These are phyloP conservation scores for Cordyceps sp. DNA, from an alignment of 2,329 filamentous ascomycete genomes.

Conservation along the genomic window DNA sequence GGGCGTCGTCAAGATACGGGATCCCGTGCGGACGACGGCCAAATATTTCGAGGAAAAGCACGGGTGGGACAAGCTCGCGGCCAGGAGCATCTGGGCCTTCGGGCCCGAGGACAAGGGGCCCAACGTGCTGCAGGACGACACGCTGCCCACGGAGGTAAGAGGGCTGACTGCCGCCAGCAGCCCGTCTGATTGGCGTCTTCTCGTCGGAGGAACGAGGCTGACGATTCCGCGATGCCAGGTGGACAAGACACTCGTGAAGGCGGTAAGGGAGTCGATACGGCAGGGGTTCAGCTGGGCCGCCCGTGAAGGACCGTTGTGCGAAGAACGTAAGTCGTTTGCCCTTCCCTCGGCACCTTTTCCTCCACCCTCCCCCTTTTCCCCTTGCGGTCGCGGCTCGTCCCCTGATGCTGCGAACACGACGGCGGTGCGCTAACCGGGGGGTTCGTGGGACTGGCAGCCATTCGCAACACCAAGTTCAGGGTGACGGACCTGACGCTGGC, in stretches of 20 bases:
- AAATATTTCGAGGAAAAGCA: constrained; percentile 97
- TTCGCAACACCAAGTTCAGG: constrained; percentile 95
- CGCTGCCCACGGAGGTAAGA: constrained; percentile 66
- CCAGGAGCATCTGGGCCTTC: constrained; percentile 95
- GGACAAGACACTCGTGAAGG: constrained; percentile 77
- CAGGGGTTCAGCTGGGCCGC: constrained; percentile 97
- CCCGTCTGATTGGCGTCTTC: too few relatives aligned
- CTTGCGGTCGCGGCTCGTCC: too few relatives aligned
- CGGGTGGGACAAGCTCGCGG: constrained; percentile 89
- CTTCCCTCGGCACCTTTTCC: too few relatives aligned
- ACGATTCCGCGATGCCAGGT: constrained; percentile 32
- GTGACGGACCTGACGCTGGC: constrained; percentile 82
- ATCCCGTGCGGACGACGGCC: constrained; percentile 81
- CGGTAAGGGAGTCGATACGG: constrained; percentile 79
- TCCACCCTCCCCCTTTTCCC: not conserved
- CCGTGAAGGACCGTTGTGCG: constrained; percentile 85
- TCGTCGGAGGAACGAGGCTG: not conserved
- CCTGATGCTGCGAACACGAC: too few relatives aligned
- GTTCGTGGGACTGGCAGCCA: constrained; percentile 39
- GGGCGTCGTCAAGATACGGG: constrained; percentile 78
- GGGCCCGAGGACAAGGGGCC: constrained; percentile 88
- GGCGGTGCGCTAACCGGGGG: not conserved
- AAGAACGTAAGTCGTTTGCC: constrained; percentile 57
- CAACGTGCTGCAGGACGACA: constrained; percentile 95
- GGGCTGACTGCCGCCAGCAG: not conserved